Evolutionary conservation across 2,329 filamentous ascomycete genomes (phyloP), one percentile per base, ranked within the genome.

Genomic region (Pseudogymnoascus pannorum): DNA sequence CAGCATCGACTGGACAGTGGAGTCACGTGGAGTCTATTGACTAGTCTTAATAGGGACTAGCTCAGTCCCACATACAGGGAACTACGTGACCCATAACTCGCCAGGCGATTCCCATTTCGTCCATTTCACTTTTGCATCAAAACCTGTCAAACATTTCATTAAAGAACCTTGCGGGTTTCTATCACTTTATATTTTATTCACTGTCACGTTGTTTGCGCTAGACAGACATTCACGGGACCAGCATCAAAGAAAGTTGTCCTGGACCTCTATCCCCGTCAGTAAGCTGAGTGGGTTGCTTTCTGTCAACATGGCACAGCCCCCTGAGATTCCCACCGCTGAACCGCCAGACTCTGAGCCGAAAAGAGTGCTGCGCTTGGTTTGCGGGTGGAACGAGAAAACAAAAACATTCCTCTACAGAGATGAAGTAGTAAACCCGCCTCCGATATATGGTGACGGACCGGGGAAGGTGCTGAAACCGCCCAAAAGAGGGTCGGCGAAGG

Each of bases 331-430:
- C 9, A 20, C 26, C 8, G 26, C 48, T 31, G 48, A 18, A 8
- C 16, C 48, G 26, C 48, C 48, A 18, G 5, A 11, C 9, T 18
- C 26, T 31, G 26, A 8, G 16, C 9, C 48, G 5, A 12, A 18
- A 20, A 8, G 8, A 8, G 48, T 31, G 3, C 48, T 31, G 11
- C 48, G 48, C 48, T 31, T 54, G 6, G 48, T 54, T n/a, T 54
- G 48, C 48, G 48, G 48, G 14, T 54, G 48, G 48, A 54, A 54
- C 48, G 48, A 54, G 18, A 12, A 33, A 31, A 31, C 48, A 33
- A 54, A 54, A n/a, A 54, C 48, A 20, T 54, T 29, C 31, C 48
- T 54, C 48, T 54, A 54, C 9, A 54, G 48, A 54, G 48, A 54
- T 54, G 48, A 54, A 54, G 26, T 54, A 14, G 14, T 31, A 33